Percentiles rank a stretch among this genome's conserved stretches.
Conservation (phyloP, 2,329 filamentous ascomycete genomes). For the Mycosphaerelloides madeirae region DNA sequence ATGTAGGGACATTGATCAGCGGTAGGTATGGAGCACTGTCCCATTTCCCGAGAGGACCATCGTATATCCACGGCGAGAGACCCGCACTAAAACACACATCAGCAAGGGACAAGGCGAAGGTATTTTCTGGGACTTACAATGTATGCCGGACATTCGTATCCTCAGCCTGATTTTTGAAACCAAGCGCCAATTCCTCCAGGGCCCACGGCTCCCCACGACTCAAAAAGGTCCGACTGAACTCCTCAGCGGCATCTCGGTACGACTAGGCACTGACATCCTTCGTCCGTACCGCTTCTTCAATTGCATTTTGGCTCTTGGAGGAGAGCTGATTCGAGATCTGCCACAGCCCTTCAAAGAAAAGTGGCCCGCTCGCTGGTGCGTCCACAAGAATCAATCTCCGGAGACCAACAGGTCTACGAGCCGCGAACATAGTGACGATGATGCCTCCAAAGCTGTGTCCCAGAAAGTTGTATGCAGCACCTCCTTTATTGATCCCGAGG, state of each 20-base stretch:
- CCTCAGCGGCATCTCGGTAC: background rate
- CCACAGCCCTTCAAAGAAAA: background rate
- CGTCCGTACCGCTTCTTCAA: background rate
- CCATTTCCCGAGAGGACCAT: slow-evolving; percentile 1
- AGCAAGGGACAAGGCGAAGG: too few relatives aligned
- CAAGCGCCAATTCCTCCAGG: background rate
- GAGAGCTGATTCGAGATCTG: background rate
- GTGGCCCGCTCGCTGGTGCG: background rate
- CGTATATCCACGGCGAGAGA: background rate
- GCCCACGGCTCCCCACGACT: slow-evolving; percentile 4
- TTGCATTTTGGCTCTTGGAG: background rate
- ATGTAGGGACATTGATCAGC: slow-evolving; percentile 4
- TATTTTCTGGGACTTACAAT: slow-evolving; percentile 4
- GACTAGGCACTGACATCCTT: background rate
- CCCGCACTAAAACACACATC: background rate
- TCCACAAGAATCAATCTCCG: slow-evolving; percentile 28
- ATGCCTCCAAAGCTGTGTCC: slow-evolving; percentile 51
- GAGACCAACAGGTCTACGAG: slow-evolving; percentile 29
- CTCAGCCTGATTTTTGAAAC: background rate
- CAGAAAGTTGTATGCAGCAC: slow-evolving; percentile 34
- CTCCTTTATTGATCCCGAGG: slow-evolving; percentile 23
- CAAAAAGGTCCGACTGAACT: background rate
- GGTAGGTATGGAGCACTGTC: background rate
- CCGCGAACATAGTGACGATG: slow-evolving; percentile 38
- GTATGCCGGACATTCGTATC: background rate